Conservation (phyloP, 805 yeast species). For the Wickerhamomyces silvicola region DNA sequence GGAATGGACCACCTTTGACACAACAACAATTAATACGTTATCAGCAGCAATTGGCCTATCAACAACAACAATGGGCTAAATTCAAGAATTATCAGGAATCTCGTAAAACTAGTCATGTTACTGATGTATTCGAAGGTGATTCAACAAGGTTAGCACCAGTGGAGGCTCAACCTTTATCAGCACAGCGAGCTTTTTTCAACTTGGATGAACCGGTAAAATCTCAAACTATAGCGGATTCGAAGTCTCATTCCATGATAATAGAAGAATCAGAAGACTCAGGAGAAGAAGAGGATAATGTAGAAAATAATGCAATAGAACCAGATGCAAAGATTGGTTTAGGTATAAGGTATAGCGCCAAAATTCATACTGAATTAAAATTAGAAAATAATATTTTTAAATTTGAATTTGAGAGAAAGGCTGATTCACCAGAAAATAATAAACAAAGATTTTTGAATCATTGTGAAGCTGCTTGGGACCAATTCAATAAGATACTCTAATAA, state of each 20-base stretch:
- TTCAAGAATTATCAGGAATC: slow-evolving; percentile 20
- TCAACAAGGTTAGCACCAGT: slow-evolving; percentile 41
- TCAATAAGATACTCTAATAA: slow-evolving; percentile 4
- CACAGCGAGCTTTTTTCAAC: slow-evolving; percentile 37
- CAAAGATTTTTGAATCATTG: slow-evolving; percentile 27
- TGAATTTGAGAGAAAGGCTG: slow-evolving; percentile 11
- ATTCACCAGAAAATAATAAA: slow-evolving; percentile 14
- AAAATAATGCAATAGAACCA: slow-evolving; percentile 30
- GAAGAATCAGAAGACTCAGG: slow-evolving; percentile 13
- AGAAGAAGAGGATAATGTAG: slow-evolving; percentile 13
- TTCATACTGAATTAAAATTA: slow-evolving; percentile 15
- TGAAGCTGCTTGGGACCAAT: slow-evolving; percentile 31
- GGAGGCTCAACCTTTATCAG: slow-evolving; percentile 44
- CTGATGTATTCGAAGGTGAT: slow-evolving; percentile 45
- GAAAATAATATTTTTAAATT: slow-evolving; percentile 19
- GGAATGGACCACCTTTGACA: slow-evolving; percentile 15
- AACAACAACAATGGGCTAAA: slow-evolving; percentile 23
- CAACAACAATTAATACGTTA: slow-evolving; percentile 19
- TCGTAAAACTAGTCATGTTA: slow-evolving; percentile 26
- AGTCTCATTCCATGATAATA: slow-evolving; percentile 2
- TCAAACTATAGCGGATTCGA: slow-evolving; percentile 3
- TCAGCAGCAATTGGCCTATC: slow-evolving; percentile 20
- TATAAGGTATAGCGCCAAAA: slow-evolving; percentile 6
- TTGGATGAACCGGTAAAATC: slow-evolving; percentile 17
- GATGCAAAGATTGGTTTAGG: slow-evolving; percentile 22